phyloP scores from a whole-genome alignment of 805 yeast genomes.

The Ogataea wickerhamii region DNA sequence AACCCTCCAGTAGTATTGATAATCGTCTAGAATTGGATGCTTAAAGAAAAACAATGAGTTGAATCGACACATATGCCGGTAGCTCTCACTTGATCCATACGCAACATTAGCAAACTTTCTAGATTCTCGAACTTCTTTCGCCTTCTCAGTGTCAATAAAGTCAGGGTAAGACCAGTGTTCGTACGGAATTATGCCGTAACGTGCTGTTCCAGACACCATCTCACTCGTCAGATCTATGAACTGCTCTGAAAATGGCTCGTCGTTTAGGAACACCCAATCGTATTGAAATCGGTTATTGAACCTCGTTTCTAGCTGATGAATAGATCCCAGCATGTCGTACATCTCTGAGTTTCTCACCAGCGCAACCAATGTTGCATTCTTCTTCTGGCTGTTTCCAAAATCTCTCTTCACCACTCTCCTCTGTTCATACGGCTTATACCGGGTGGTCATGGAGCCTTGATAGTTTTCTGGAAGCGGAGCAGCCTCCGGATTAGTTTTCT shows the following conservation, averaged over 20 bases:
- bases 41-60: slow-evolving; percentile 52
- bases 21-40: slow-evolving; percentile 47
- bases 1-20: slow-evolving; percentile 60
- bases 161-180: slow-evolving; percentile 54
- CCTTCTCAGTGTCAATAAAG: slow-evolving; percentile 40
- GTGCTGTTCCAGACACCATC: slow-evolving; percentile 42
- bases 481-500: slow-evolving; percentile 15
- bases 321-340: slow-evolving; percentile 38
- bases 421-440: slow-evolving; percentile 26
- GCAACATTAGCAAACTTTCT: slow-evolving; percentile 39
- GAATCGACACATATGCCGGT: slow-evolving; percentile 67
- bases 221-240: slow-evolving; percentile 38
- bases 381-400: slow-evolving; percentile 26
- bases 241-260: slow-evolving; percentile 41
- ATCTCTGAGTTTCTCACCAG: slow-evolving; percentile 42
- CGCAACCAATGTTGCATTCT: slow-evolving; percentile 59
- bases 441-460: slow-evolving; percentile 19
- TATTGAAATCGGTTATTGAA: slow-evolving; percentile 38
- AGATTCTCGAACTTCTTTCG: slow-evolving; percentile 34
- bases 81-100: slow-evolving; percentile 63
- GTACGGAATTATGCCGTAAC: slow-evolving; percentile 44
- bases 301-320: slow-evolving; percentile 38
- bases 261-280: slow-evolving; percentile 49
- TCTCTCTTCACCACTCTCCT: slow-evolving; percentile 15
- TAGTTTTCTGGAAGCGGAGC: slow-evolving; percentile 25